These are phyloP conservation scores for Cucurbita argyrosperma DNA, from an alignment of 306 rosid genomes.

Conservation along the genomic window DNA sequence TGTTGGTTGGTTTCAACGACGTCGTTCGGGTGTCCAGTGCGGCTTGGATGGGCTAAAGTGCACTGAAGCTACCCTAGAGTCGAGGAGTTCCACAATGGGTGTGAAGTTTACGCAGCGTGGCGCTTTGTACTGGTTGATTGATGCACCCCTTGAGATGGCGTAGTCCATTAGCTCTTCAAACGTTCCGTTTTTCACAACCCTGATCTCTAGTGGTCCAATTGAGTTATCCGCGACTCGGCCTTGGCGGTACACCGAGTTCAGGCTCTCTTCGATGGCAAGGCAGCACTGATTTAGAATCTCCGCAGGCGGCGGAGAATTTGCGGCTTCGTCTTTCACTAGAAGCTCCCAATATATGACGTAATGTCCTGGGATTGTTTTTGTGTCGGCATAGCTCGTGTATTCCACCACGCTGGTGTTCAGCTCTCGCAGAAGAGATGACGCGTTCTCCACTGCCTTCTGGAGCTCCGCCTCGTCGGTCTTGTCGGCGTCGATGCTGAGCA, in stretches of 20 bases:
- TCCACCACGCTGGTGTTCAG: slow-evolving; percentile 61
- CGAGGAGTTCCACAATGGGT: slow-evolving; percentile 73
- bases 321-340: slow-evolving; percentile 27
- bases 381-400: slow-evolving; percentile 68
- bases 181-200: slow-evolving; percentile 79
- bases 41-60: slow-evolving; percentile 80
- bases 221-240: slow-evolving; percentile 72
- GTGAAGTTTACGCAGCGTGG: slow-evolving; percentile 81
- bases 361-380: slow-evolving; percentile 68
- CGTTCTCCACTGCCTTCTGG: slow-evolving; percentile 52
- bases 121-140: slow-evolving; percentile 80
- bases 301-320: slow-evolving; percentile 18
- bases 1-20: slow-evolving; percentile 17
- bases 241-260: slow-evolving; percentile 84
- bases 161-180: slow-evolving; percentile 93
- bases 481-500: slow-evolving; percentile 66
- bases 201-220: slow-evolving; percentile 76
- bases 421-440: slow-evolving; percentile 23
- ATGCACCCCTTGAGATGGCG: slow-evolving; percentile 85
- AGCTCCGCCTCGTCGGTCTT: slow-evolving; percentile 85
- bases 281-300: slow-evolving; percentile 50
- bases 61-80: slow-evolving; percentile 51
- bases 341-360: slow-evolving; percentile 92
- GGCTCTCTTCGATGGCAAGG: slow-evolving; percentile 54
- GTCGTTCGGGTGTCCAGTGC: slow-evolving; percentile 68